A percentile compares a stretch with the other conserved stretches of the same genome.
Conservation (phyloP, 2,329 filamentous ascomycete genomes). For the Helicocarpus griseus region DNA sequence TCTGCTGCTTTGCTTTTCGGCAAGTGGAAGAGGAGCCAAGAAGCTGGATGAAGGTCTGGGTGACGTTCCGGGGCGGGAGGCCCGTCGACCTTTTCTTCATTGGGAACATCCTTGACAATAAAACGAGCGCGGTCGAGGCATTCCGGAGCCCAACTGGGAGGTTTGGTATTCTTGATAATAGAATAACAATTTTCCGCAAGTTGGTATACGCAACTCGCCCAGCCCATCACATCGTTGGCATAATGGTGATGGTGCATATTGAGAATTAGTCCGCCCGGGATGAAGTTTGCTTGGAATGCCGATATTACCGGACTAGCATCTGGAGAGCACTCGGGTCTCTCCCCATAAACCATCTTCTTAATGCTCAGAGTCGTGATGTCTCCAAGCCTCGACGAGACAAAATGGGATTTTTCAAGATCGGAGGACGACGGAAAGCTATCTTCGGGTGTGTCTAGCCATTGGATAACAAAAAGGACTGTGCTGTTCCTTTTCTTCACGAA, state of each 20-base stretch:
- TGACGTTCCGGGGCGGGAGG: conserved; percentile 22
- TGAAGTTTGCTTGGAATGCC: neutral
- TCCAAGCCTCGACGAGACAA: neutral
- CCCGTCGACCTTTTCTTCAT: conserved; percentile 22
- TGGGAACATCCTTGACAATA: conserved; percentile 11
- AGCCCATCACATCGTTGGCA: conserved; percentile 35
- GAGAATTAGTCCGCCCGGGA: conserved; percentile 23
- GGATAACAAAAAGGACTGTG: neutral
- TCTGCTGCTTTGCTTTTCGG: conserved; percentile 35
- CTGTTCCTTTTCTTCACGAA: neutral
- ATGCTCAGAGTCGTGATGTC: neutral
- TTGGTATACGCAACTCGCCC: conserved; percentile 29
- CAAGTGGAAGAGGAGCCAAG: conserved; percentile 33
- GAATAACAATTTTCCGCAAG: conserved; percentile 37
- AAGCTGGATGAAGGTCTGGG: conserved; percentile 16
- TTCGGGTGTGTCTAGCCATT: neutral
- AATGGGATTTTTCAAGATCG: neutral
- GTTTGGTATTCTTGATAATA: conserved; percentile 13
- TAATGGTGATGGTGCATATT: conserved; percentile 37
- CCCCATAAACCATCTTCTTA: neutral
- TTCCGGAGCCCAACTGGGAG: conserved; percentile 29
- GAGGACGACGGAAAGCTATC: neutral
- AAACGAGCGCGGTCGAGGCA: no score
- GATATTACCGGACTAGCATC: neutral
- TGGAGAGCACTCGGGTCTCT: neutral